A percentile compares a stretch with the other conserved stretches of the same genome.
Conservation (phyloP, 129 eudicot species). For the Lactuca saligna region DNA sequence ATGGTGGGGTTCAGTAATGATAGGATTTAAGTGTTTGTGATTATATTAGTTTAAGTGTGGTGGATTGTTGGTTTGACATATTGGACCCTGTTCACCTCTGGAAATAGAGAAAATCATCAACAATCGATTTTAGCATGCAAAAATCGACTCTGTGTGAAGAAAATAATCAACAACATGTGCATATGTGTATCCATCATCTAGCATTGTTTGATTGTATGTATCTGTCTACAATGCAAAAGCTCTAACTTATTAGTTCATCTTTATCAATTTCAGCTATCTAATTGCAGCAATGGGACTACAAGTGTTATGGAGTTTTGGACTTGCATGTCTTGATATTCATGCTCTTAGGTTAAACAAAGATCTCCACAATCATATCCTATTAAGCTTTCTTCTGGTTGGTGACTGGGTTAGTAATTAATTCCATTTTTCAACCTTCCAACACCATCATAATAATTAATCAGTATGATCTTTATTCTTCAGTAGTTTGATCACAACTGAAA, state of each 20-base stretch:
- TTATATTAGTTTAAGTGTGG: no score
- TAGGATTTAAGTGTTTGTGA: no score
- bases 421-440: constrained; percentile 7
- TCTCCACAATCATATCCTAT: constrained; percentile 50
- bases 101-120: no score
- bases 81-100: no score
- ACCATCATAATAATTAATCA: not conserved
- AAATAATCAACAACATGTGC: no score
- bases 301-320: constrained; percentile 79
- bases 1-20: not conserved
- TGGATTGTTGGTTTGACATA: no score
- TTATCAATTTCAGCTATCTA: constrained; percentile 60
- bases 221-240: not conserved
- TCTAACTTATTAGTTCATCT: constrained; percentile 16
- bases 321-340: constrained; percentile 74
- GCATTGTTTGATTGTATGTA: not conserved
- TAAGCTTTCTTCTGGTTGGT: constrained; percentile 72
- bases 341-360: constrained; percentile 60
- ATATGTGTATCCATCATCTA: no score
- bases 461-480: no score
- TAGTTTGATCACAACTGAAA: not conserved
- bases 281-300: constrained; percentile 84
- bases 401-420: constrained; percentile 66
- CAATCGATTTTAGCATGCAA: no score
- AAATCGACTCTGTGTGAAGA: no score